These are phyloP conservation scores for Capsicum baccatum DNA, from an alignment of 257 asterid species.

Conservation along the genomic window DNA sequence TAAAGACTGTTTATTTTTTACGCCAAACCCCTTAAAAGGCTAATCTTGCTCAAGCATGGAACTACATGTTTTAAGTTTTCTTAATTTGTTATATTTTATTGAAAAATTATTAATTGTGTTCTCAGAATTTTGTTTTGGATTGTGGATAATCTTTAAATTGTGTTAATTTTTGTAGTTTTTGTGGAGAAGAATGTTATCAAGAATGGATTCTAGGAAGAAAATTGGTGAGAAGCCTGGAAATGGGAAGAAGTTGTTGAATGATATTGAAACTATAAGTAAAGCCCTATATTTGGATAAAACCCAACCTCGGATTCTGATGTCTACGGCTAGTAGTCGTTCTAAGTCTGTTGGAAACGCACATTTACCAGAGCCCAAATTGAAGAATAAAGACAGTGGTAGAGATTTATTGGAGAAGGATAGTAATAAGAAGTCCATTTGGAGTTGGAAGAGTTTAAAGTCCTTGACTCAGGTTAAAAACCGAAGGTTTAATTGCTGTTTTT, in stretches of 20 bases:
- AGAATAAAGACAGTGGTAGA: slow-evolving; percentile 55
- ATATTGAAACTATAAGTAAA: slow-evolving; percentile 73
- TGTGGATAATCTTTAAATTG: slow-evolving; percentile 20
- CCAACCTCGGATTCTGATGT: slow-evolving; percentile 59
- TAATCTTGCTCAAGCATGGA: not conserved
- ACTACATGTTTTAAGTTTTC: not conserved
- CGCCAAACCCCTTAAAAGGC: not conserved
- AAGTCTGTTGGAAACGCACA: slow-evolving; percentile 75
- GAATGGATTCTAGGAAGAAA: slow-evolving; percentile 67
- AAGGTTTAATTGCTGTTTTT: slow-evolving; percentile 71
- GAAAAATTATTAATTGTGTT: not conserved
- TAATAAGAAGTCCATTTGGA: slow-evolving; percentile 85
- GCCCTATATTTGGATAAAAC: slow-evolving; percentile 61
- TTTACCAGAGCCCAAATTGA: slow-evolving; percentile 55
- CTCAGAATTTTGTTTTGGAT: slow-evolving; percentile 13
- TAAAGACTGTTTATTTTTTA: slow-evolving; percentile 12
- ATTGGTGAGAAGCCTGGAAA: slow-evolving; percentile 60
- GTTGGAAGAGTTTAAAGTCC: slow-evolving; percentile 90
- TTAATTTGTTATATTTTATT: not conserved
- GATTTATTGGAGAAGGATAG: slow-evolving; percentile 65
- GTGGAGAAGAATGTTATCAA: slow-evolving; percentile 60
- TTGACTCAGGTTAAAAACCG: slow-evolving; percentile 67
- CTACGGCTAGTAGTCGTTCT: slow-evolving; percentile 85
- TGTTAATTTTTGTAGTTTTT: slow-evolving; percentile 29
- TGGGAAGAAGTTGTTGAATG: slow-evolving; percentile 72